Conservation (phyloP, 2,329 filamentous ascomycete genomes). For the Aspergillus sp. region DNA sequence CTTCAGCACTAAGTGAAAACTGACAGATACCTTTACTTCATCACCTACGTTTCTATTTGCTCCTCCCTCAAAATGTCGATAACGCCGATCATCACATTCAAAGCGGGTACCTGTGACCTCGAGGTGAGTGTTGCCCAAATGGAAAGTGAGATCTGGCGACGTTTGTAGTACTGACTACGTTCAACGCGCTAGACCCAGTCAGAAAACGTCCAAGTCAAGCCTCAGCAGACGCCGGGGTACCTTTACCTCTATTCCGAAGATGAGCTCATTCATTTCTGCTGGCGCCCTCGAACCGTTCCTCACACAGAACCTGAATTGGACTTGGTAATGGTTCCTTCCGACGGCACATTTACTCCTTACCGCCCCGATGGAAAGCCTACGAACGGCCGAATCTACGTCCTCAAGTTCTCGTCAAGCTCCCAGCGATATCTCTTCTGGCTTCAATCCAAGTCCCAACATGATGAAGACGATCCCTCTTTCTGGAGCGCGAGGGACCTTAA, state of each 20-base stretch:
- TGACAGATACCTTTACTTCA: not conserved
- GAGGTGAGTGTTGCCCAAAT: constrained; percentile 60
- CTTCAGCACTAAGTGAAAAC: not conserved
- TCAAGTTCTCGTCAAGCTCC: constrained; percentile 92
- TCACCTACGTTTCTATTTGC: constrained; percentile 2
- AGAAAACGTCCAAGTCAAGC: constrained; percentile 70
- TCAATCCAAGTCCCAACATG: constrained; percentile 81
- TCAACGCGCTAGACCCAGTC: constrained; percentile 46
- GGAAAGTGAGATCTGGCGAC: not conserved
- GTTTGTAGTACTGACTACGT: not conserved
- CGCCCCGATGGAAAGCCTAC: constrained; percentile 63
- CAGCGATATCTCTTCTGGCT: constrained; percentile 94
- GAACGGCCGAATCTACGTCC: constrained; percentile 85
- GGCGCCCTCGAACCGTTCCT: constrained; percentile 75
- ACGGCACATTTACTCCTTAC: constrained; percentile 85
- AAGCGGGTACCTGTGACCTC: constrained; percentile 84
- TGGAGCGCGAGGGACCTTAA: constrained; percentile 84
- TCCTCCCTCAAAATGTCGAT: constrained; percentile 66
- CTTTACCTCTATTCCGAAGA: constrained; percentile 92
- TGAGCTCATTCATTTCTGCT: constrained; percentile 96
- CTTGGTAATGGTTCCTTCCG: constrained; percentile 87
- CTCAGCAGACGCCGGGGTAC: constrained; percentile 73
- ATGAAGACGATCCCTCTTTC: constrained; percentile 68
- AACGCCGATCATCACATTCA: constrained; percentile 88
- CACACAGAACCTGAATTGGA: constrained; percentile 77